Base-by-base conservation (phyloP, 116 monocot species). In the Cymodocea nodosa region DNA sequence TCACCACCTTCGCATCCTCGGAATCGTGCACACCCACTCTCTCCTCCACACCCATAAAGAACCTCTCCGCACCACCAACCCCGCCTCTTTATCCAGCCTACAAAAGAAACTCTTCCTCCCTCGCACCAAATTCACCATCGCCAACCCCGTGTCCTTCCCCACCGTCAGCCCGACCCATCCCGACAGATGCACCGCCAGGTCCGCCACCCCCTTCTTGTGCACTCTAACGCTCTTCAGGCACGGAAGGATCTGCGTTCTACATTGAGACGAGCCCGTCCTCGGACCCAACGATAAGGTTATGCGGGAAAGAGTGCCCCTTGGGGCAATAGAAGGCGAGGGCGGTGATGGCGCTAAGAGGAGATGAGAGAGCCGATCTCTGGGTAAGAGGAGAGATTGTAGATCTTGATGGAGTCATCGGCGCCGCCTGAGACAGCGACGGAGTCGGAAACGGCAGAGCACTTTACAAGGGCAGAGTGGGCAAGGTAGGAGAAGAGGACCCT, bases 191-290 rank as follows among this genome's bases (percentile, higher is more conserved):
- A 88, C 70, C 0, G 88, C 79, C 19, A 95, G 51, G 65, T 85
- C 83, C 13, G 37, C 51, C 35, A 81, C 74, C 22, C 35, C 74
- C 22, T 73, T 70, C 44, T 71, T 68, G 64, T 79, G 82, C 4
- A 67, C 78, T 13, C 62, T 7, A 20, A 94, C 71, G 35, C 68
- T 76, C 74, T 79, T 82, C 55, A 97, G 80, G 53, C 14, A 88
- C 85, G 60, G 90, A 90, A 17, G 85, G 85, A 17, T 91, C 91
- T 5, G 85, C 82, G 61, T 97, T 91, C 73, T 87, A 97, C 67
- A 97, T 83, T 51, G 76, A 73, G 23, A 97, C 76, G 30, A 64
- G 56, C 9, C 95, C 95, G 55, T 79, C 83, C 15, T 80, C 95
- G 60, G 81, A 71, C 54, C 76, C 91, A 58, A 76, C 67, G 58